Percentiles rank a stretch among this genome's conserved stretches.
Conservation (phyloP, 768 basidiomycete species). For the Lactarius quietus region DNA sequence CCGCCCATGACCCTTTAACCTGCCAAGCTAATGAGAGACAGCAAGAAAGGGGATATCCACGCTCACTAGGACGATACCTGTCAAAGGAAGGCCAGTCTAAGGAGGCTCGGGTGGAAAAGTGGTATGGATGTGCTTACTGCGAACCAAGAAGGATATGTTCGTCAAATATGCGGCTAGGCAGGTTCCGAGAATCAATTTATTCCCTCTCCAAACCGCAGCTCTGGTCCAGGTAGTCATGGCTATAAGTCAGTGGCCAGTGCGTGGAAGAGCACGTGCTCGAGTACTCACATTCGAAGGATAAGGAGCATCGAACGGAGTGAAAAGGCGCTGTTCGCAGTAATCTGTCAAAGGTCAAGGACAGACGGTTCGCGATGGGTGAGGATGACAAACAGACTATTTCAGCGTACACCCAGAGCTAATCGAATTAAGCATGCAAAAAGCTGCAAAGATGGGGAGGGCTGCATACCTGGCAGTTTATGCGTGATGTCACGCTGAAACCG, state of each 20-base stretch:
- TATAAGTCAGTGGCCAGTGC: not conserved
- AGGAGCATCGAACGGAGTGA: slow-evolving; percentile 3
- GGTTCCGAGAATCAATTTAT: slow-evolving; percentile 3
- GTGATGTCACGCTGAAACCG: not conserved
- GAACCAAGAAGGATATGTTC: slow-evolving; percentile 18
- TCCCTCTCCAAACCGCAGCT: slow-evolving; percentile 14
- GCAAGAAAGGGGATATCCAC: not conserved
- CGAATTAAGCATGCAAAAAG: not conserved
- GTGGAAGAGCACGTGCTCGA: not conserved
- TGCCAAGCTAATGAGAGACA: slow-evolving; percentile 1
- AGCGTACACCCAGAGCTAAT: slow-evolving; percentile 10
- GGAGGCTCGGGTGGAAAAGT: not conserved
- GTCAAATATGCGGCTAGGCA: slow-evolving; percentile 10
- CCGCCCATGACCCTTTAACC: not conserved
- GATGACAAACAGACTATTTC: slow-evolving; percentile 6
- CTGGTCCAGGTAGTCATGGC: not conserved
- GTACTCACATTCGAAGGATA: slow-evolving; percentile 21
- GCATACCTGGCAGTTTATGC: slow-evolving; percentile 16
- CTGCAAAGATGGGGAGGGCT: not conserved
- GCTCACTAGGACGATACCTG: slow-evolving; percentile 11
- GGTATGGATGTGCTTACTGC: slow-evolving; percentile 11
- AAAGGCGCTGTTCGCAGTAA: slow-evolving; percentile 8
- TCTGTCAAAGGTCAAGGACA: not conserved
- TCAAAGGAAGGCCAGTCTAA: not conserved
- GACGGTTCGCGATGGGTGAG: not conserved